Base-by-base conservation (phyloP, 148 eudicot species). In the Persicaria tinctoria region DNA sequence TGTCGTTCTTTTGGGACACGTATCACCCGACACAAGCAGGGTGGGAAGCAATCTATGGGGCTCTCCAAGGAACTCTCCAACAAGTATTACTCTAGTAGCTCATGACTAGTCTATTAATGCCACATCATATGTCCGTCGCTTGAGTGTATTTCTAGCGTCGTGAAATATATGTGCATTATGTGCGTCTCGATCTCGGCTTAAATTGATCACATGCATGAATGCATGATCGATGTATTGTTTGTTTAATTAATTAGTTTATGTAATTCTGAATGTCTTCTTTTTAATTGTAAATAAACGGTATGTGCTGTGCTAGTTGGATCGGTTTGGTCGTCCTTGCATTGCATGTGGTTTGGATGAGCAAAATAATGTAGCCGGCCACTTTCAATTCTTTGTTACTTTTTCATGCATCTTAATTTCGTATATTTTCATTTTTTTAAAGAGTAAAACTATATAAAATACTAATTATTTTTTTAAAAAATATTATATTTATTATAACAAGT, bases 1-100 rank as follows among this genome's bases (percentile, higher is more conserved):
- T 11, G 76, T 79, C 14, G 88, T 93, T 81, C 83, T 91, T 93
- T 56, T 93, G 98, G 98, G 98, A 93, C 82, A 45, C 60, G 7
- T 83, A 78, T 8, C 98, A 93, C 77, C 98, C 94, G 0, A 85
- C 98, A 8, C 87, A 93, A 77, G 90, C 92, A 0, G 98, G 98
- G 11, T 93, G 98, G 98, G 77, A 41, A n/a, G 88, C 89, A 0
- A 84, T 93, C 5, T 83, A 72, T 69, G 75, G 38, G 2, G 59
- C 83, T 55, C 73, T 93, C 63, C 76, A 84, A 68, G 38, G 88
- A 0, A 79, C 77, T 48, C 89, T 93, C 18, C 64, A 41, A 6
- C 74, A 71, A 48, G 41, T 32, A 32, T 8, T 66, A 16, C 17
- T 66, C 47, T 3, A 38, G 8, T 66, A 66, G 70, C 53, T 50